These are phyloP conservation scores for Fusarium protoensiforme DNA, from an alignment of 2,329 filamentous ascomycete species.

Conservation along the genomic window DNA sequence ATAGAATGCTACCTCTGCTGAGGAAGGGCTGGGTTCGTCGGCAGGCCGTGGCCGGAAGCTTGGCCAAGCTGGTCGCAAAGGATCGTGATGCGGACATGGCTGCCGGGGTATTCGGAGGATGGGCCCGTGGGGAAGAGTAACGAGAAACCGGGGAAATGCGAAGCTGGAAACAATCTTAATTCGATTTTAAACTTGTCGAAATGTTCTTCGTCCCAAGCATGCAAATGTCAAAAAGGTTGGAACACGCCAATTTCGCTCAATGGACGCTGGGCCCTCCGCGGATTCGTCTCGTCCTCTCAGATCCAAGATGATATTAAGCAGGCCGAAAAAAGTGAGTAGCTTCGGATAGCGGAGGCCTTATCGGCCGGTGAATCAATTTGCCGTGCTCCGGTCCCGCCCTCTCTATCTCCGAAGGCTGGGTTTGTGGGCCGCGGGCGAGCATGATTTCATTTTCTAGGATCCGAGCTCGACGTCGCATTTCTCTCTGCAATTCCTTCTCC, in stretches of 20 bases:
- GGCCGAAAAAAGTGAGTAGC: constrained; percentile 41
- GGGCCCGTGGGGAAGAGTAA: constrained; percentile 12
- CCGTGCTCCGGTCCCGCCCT: constrained; percentile 39
- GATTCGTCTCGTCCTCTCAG: constrained; percentile 45
- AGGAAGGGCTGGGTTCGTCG: constrained; percentile 44
- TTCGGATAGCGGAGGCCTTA: constrained; percentile 43
- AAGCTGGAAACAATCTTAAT: constrained; percentile 1
- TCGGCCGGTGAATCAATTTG: constrained; percentile 50
- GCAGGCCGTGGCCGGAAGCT: constrained; percentile 45
- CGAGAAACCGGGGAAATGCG: constrained; percentile 4
- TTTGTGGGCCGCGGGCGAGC: constrained; percentile 30
- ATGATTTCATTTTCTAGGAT: constrained; percentile 49
- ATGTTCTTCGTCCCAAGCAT: constrained; percentile 7
- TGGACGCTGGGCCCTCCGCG: constrained; percentile 37
- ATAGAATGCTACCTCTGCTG: constrained; percentile 11
- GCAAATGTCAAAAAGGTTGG: constrained; percentile 21
- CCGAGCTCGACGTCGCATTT: constrained; percentile 34
- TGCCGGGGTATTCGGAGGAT: constrained; percentile 26
- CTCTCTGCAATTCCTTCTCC: constrained; percentile 25
- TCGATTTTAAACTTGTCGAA: constrained; percentile 6
- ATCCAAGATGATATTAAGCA: constrained; percentile 46
- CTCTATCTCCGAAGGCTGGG: constrained; percentile 39
- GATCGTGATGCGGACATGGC: constrained; percentile 49
- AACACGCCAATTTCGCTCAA: constrained; percentile 44
- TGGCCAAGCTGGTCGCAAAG: constrained; percentile 47